Evolutionary conservation across 345 rosid species (phyloP).

Genomic region (Gossypium arboreum): DNA sequence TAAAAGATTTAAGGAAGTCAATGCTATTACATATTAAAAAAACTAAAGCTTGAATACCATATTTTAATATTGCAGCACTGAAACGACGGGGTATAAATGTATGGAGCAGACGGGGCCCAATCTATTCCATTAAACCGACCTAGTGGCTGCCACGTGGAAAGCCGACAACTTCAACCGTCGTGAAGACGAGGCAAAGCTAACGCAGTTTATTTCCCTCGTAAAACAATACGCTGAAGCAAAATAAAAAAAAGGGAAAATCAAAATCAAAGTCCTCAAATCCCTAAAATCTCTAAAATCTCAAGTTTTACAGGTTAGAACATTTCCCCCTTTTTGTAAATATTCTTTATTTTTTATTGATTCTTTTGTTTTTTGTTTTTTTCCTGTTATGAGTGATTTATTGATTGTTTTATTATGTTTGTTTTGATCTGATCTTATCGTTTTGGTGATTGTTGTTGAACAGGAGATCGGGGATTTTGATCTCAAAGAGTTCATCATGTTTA

Average conservation of each 20-base stretch:
- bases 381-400: constrained; percentile 10
- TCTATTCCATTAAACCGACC: background rate
- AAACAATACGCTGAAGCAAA: background rate
- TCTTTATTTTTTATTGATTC: too few relatives aligned
- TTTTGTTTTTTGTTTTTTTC: background rate
- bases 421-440: constrained; percentile 2
- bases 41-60: too few relatives aligned
- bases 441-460: constrained; percentile 13
- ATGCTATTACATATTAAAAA: too few relatives aligned
- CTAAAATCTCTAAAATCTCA: background rate
- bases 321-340: too few relatives aligned
- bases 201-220: background rate
- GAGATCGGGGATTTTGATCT: constrained; percentile 32
- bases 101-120: background rate
- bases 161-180: background rate
- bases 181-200: background rate
- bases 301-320: constrained; percentile 5
- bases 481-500: constrained; percentile 54
- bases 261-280: background rate
- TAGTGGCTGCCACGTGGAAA: background rate
- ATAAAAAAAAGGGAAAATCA: background rate
- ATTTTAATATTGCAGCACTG: too few relatives aligned
- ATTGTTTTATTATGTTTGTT: constrained; percentile 12
- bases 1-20: too few relatives aligned
- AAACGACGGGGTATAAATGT: too few relatives aligned